Evolutionary conservation across 2,329 filamentous ascomycete genomes (phyloP), one percentile per base, ranked within the genome.

Genomic region (Xenosphaeropsis pyriputrescens): DNA sequence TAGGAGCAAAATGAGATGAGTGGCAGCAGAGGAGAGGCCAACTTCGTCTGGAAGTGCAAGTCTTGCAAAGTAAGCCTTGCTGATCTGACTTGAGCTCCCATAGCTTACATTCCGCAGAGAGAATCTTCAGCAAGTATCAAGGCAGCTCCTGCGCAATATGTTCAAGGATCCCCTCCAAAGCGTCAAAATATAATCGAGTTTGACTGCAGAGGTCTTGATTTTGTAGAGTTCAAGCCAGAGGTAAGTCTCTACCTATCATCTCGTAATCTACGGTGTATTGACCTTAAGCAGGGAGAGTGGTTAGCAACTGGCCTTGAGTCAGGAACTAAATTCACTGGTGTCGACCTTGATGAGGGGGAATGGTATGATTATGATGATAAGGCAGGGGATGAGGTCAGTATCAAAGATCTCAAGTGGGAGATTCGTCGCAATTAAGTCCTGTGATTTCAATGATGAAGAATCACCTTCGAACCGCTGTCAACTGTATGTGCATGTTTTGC

Each of bases 321-420:
- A 0, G 70, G 68, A 8, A 91, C 83, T 31, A 83, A 85, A 50
- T 98, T 98, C 53, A 68, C 74, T 0, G 75, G 62, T 5, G 82
- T 96, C 38, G 88, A 96, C 48, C 61, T 98, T 39, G 65, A 67
- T 0, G 91, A 98, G 18, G 89, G 84, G 18, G 91, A 98, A 51
- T 98, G 91, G 91, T 98, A 82, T 58, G 89, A 96, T 50, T 98
- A 96, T 52, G 88, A 96, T 49, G 88, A 96, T 61, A 95, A 96
- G 65, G 72, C 84, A 1, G 71, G 79, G 1, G 85, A 93, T 36
- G 88, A 96, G 58, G 88, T 95, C 34, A 91, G 84, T 58, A 86
- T 95, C 56, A 89, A 85, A 56, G 84, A 91, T 19, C 59, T 94
- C 39, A 83, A 74, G 43, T 98, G 86, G 85, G 79, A 86, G 47